These are phyloP conservation scores for Grosmannia serpens DNA, from an alignment of 2,329 filamentous ascomycete species.

Conservation along the genomic window DNA sequence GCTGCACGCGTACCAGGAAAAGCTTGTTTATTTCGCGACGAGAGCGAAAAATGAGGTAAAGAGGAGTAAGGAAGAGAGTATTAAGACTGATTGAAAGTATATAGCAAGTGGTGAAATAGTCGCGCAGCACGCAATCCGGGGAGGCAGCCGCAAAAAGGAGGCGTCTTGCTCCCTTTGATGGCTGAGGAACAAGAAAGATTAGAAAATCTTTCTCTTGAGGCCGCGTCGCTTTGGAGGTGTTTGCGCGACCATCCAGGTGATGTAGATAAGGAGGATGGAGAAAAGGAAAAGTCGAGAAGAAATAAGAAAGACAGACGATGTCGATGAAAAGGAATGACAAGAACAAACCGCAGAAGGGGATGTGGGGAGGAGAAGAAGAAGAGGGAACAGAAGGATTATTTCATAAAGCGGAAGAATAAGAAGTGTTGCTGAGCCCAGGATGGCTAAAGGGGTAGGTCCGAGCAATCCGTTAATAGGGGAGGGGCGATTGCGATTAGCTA, in stretches of 20 bases:
- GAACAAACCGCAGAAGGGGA: conserved; percentile 20
- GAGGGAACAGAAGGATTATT: conserved; percentile 6
- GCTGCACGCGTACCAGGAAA: background rate
- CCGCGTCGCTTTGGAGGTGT: background rate
- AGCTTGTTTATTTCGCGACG: background rate
- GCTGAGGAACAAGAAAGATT: background rate
- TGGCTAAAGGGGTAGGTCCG: conserved; percentile 1
- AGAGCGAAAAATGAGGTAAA: background rate
- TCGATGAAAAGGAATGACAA: conserved; percentile 32
- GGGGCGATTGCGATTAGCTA: conserved; percentile 2
- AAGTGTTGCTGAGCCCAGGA: background rate
- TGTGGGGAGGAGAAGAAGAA: conserved; percentile 9
- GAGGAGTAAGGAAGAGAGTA: background rate
- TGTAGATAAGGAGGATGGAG: background rate
- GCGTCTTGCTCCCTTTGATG: background rate
- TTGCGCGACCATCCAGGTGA: conserved; percentile 4
- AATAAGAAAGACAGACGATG: conserved; percentile 14
- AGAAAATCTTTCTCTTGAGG: background rate
- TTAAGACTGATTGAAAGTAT: background rate
- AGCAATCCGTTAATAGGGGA: background rate
- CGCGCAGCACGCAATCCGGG: background rate
- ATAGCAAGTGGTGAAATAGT: background rate
- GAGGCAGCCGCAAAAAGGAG: background rate
- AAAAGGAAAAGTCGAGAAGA: background rate
- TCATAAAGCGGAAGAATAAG: conserved; percentile 1